Base-by-base conservation (phyloP, 306 rosid species). In the Hippophae tibetana region DNA sequence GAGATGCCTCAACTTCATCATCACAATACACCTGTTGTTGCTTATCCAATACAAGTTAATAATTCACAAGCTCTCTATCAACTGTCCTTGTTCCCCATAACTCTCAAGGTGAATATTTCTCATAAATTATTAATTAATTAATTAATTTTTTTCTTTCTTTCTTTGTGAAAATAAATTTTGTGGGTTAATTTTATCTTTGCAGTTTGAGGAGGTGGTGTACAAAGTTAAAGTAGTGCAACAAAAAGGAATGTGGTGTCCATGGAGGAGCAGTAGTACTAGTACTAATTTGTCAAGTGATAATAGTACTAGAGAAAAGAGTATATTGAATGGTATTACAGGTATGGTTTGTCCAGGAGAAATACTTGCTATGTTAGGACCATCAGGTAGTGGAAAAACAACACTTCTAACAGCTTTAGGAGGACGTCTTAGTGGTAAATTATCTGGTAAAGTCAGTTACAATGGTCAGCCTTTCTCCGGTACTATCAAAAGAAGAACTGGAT, bases 311-410 rank as follows among this genome's bases (percentile, higher is more conserved):
- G 96, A 88, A 62, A 92, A 88, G 60, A 86, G 76, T 47, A 82
- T 92, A 64, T 67, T 92, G 49, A 88, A 82, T 56, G 95, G 96
- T 41, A 74, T 92, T 58, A 74, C 93, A 10, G 99, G 99, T 10
- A 64, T 76, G 56, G 99, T 88, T 9, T 83, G 76, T 61, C 99
- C 99, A 5, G 99, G 99, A 46, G 99, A 92, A 70, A 82, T 92
- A 54, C 89, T 92, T 3, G 99, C 99, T 18, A 83, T 92, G 99
- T 60, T 92, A 43, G 99, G 99, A 1, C 99, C 99, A 23, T 92
- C 99, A 2, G 99, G 99, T 1, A 92, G 99, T 51, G 99, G 99
- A 31, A 92, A 92, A 58, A 92, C 99, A 44, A 88, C 99, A 47
- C 99, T 92, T 47, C 82, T 92, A 0, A 92, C 99, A 0, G 95